Percentiles rank a stretch among this genome's conserved stretches.
Conservation (phyloP, 108 stramenopile genomes). For the Fragilariopsis cylindrus region DNA sequence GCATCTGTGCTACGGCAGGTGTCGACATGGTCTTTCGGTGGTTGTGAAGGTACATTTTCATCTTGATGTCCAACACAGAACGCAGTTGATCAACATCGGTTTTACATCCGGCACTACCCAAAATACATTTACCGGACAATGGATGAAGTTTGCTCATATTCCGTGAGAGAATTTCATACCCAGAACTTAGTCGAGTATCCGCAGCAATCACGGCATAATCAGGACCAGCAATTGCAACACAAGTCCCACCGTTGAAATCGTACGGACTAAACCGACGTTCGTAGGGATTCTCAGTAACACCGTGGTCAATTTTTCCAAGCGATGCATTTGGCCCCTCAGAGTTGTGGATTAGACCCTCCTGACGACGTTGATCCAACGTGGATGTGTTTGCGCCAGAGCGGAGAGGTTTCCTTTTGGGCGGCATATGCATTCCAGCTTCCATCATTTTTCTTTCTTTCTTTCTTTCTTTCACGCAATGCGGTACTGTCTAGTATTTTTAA, state of each 20-base stretch:
- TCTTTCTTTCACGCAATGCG: not conserved
- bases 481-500: not conserved
- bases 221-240: slow-evolving; percentile 84
- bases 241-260: slow-evolving; percentile 93
- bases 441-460: slow-evolving; percentile 26
- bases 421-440: slow-evolving; percentile 45
- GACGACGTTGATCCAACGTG: slow-evolving; percentile 15
- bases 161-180: slow-evolving; percentile 93
- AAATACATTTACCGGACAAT: slow-evolving; percentile 82
- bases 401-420: slow-evolving; percentile 28
- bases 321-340: slow-evolving; percentile 28
- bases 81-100: slow-evolving; percentile 95
- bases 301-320: slow-evolving; percentile 59
- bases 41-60: slow-evolving; percentile 93
- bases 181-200: slow-evolving; percentile 91
- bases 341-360: slow-evolving; percentile 15
- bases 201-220: slow-evolving; percentile 96
- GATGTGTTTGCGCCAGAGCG: slow-evolving; percentile 20
- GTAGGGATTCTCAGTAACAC: slow-evolving; percentile 78
- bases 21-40: slow-evolving; percentile 93
- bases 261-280: slow-evolving; percentile 89
- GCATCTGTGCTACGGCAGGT: slow-evolving; percentile 94
- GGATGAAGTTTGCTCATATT: slow-evolving; percentile 83
- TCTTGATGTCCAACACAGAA: slow-evolving; percentile 85
- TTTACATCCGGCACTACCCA: slow-evolving; percentile 95